A percentile compares a stretch with the other conserved stretches of the same genome.
Evolutionary conservation across 2,329 filamentous ascomycete species (phyloP).

Genomic region (Lasiodiplodia sp.): DNA sequence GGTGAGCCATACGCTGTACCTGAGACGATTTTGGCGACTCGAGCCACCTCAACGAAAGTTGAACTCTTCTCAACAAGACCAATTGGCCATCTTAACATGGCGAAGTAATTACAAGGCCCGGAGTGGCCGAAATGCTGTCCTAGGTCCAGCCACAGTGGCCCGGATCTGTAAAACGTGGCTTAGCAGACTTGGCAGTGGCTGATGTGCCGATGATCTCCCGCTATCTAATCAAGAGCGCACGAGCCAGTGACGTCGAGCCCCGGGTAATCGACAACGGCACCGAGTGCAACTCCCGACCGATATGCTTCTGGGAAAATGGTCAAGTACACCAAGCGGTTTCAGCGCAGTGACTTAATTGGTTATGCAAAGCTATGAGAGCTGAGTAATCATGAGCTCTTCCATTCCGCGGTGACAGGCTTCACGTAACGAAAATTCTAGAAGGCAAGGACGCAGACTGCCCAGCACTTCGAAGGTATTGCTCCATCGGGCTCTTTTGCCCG

Average conservation of each 20-base stretch:
- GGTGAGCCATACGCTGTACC: background rate
- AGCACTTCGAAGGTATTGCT: conserved; percentile 2
- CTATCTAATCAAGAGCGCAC: background rate
- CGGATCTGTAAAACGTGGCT: conserved; percentile 1
- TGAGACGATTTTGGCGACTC: background rate
- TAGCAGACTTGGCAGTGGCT: conserved; percentile 10
- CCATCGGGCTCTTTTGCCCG: conserved; percentile 14
- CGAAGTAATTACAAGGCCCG: conserved; percentile 6
- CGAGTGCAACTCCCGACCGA: background rate
- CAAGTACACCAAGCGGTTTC: background rate
- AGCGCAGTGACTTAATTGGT: background rate
- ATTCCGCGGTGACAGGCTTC: background rate
- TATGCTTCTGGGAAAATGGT: background rate
- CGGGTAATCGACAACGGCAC: background rate
- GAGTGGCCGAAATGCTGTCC: conserved; percentile 4
- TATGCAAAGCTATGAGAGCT: background rate
- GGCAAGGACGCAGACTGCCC: conserved; percentile 4
- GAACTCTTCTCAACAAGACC: background rate
- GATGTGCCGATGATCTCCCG: background rate
- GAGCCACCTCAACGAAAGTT: background rate
- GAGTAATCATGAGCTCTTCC: background rate
- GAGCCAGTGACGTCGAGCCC: conserved; percentile 5
- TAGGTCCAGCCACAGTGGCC: background rate
- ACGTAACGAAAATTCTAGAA: conserved; percentile 1
- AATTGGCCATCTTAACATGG: background rate